Evolutionary conservation across 2,329 filamentous ascomycete species (phyloP).

Genomic region (Myriosclerotinia scirpicola): DNA sequence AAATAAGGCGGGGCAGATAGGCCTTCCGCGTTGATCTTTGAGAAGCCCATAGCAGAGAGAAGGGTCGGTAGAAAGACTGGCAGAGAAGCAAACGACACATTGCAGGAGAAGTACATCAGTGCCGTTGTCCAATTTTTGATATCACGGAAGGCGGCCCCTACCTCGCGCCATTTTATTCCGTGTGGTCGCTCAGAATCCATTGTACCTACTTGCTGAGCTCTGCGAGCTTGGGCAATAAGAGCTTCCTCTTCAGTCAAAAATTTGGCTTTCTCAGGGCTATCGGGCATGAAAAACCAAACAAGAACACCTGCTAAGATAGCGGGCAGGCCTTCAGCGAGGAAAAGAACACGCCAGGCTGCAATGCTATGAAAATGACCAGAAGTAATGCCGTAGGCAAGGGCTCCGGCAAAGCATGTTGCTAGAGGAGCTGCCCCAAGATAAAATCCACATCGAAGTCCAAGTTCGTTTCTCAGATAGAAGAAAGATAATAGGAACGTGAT

Average conservation of each 20-base stretch:
- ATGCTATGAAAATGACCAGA: slow-evolving; percentile 53
- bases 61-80: slow-evolving; percentile 66
- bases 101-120: slow-evolving; percentile 59
- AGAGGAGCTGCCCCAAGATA: slow-evolving; percentile 66
- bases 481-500: slow-evolving; percentile 49
- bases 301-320: slow-evolving; percentile 55
- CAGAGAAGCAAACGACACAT: slow-evolving; percentile 64
- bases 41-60: slow-evolving; percentile 67
- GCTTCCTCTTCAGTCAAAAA: slow-evolving; percentile 49
- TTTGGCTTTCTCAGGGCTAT: slow-evolving; percentile 52
- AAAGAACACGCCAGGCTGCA: slow-evolving; percentile 62
- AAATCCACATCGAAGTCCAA: slow-evolving; percentile 69
- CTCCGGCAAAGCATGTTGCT: slow-evolving; percentile 68
- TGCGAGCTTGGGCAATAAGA: slow-evolving; percentile 54
- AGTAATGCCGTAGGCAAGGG: slow-evolving; percentile 67
- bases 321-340: slow-evolving; percentile 65
- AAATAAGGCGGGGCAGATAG: slow-evolving; percentile 72
- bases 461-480: slow-evolving; percentile 54
- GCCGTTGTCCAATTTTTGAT: slow-evolving; percentile 43
- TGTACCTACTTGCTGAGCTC: slow-evolving; percentile 53
- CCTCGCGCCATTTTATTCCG: slow-evolving; percentile 48
- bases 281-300: slow-evolving; percentile 55
- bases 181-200: slow-evolving; percentile 50
- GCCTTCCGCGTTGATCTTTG: slow-evolving; percentile 65
- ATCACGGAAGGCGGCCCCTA: slow-evolving; percentile 48